Conservation (phyloP, 257 asterid genomes). For the Solanum ossicruentum region DNA sequence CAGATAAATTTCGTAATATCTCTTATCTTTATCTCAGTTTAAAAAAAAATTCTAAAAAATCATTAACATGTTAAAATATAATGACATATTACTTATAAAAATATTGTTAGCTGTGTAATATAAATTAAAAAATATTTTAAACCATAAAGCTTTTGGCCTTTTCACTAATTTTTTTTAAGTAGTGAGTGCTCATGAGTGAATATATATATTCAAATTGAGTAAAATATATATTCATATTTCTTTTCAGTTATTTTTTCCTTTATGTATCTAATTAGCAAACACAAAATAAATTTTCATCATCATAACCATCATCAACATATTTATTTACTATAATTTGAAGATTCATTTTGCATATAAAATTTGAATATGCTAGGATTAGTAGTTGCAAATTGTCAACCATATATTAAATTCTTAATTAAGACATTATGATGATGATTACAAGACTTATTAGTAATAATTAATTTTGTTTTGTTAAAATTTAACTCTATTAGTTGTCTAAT, state of each 20-base stretch:
- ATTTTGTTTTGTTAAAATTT: neutral
- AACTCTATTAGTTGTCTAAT: neutral
- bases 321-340: neutral
- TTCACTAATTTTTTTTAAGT: neutral
- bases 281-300: neutral
- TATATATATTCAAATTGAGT: neutral
- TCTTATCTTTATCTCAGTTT: neutral
- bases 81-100: neutral
- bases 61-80: neutral
- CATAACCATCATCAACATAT: neutral
- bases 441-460: neutral
- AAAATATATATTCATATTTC: neutral
- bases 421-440: neutral
- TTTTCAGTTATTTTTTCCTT: neutral
- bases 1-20: neutral
- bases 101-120: neutral
- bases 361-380: neutral
- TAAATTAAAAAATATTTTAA: neutral
- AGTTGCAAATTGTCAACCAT: neutral
- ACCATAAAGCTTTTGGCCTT: neutral
- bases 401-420: neutral
- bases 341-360: neutral
- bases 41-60: neutral
- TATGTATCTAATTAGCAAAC: neutral
- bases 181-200: neutral